phyloP scores from a whole-genome alignment of 345 rosid genomes.

The Diplotaxis tenuifolia region DNA sequence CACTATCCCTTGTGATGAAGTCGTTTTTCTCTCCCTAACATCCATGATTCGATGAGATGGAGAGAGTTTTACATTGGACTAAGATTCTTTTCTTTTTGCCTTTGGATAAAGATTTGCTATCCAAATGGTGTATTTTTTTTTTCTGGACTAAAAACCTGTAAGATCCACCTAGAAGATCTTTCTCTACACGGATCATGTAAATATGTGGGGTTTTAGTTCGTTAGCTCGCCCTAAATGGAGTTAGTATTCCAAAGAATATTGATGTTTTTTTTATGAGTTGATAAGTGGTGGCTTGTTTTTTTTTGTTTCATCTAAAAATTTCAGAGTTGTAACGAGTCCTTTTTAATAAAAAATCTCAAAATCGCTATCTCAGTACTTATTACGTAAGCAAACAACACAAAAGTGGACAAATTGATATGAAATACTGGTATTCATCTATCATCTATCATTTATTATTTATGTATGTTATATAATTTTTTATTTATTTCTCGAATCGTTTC shows the following conservation, averaged over 20 bases:
- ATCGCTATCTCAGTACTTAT: neutral
- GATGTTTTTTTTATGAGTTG: slow-evolving; percentile 16
- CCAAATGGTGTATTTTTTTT: slow-evolving; percentile 28
- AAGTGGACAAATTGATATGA: neutral
- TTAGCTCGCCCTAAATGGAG: slow-evolving; percentile 17
- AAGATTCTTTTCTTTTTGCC: slow-evolving; percentile 28
- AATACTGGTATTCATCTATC: neutral
- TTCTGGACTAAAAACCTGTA: slow-evolving; percentile 28
- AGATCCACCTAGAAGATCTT: slow-evolving; percentile 20
- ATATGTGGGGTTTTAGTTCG: slow-evolving; percentile 29
- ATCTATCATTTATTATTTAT: neutral
- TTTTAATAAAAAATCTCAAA: neutral
- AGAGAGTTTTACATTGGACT: slow-evolving; percentile 3
- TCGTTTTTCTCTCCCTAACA: slow-evolving; percentile 39
- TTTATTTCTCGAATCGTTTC: neutral
- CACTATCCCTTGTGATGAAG: slow-evolving; percentile 96
- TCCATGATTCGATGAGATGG: slow-evolving; percentile 28
- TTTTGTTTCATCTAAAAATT: neutral
- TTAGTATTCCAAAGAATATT: slow-evolving; percentile 3
- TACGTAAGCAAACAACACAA: neutral
- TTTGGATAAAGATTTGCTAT: slow-evolving; percentile 32
- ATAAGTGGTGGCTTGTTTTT: neutral
- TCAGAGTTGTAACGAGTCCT: neutral
- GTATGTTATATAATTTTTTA: neutral
- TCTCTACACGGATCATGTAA: slow-evolving; percentile 34